Conservation (phyloP, 306 rosid genomes). For the Quercus gilva region DNA sequence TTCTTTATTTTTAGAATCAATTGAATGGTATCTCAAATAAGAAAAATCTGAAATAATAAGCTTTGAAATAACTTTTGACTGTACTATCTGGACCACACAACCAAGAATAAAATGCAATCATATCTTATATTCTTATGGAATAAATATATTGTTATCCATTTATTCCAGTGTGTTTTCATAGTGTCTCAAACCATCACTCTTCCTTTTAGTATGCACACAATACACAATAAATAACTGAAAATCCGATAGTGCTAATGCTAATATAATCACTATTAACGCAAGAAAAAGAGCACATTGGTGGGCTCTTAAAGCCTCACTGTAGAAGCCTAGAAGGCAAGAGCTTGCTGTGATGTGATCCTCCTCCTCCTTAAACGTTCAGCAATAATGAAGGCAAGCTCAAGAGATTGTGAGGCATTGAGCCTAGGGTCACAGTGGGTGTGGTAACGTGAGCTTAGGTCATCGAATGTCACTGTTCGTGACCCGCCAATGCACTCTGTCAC, state of each 20-base stretch:
- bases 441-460: constrained; percentile 92
- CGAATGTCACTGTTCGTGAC: constrained; percentile 86
- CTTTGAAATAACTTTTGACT: too few species aligned
- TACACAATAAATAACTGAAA: constrained; percentile 25
- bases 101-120: background rate
- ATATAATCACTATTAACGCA: constrained; percentile 14
- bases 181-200: constrained; percentile 41
- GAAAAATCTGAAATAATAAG: too few species aligned
- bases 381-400: constrained; percentile 94
- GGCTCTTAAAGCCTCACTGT: constrained; percentile 26
- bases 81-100: background rate
- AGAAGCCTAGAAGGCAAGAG: constrained; percentile 38
- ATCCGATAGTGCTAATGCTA: background rate
- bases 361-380: constrained; percentile 89
- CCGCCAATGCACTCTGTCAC: constrained; percentile 99
- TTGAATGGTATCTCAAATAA: too few species aligned
- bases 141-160: background rate
- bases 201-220: constrained; percentile 44
- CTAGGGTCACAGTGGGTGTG: constrained; percentile 99
- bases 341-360: constrained; percentile 69
- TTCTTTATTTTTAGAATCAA: too few species aligned
- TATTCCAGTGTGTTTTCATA: constrained; percentile 23
- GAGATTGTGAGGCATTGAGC: constrained; percentile 95
- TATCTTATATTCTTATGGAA: background rate
- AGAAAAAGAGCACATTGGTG: background rate